phyloP scores from a whole-genome alignment of 169 alveolate genomes.

The Babesia microti region DNA sequence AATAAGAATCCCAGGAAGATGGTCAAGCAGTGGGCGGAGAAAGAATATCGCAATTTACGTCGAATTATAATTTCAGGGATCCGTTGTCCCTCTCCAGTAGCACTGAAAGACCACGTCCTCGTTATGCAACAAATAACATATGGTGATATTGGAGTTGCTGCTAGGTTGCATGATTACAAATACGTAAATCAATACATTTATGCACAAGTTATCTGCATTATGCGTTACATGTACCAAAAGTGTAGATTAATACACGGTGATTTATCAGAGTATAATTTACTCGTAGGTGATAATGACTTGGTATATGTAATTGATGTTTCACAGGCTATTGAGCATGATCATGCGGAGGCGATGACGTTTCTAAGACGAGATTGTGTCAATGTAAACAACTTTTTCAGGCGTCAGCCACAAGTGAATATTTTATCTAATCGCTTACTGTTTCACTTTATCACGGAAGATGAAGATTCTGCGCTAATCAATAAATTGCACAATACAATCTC shows the following conservation, averaged over 20 bases:
- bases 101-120: constrained; percentile 87
- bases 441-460: neutral
- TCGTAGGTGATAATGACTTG: constrained; percentile 61
- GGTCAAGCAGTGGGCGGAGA: constrained; percentile 99
- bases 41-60: constrained; percentile 91
- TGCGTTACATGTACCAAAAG: constrained; percentile 81
- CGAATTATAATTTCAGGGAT: constrained; percentile 80
- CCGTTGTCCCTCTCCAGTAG: constrained; percentile 88
- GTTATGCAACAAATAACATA: constrained; percentile 91
- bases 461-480: neutral
- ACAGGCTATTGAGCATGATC: constrained; percentile 96
- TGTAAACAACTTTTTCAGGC: constrained; percentile 83
- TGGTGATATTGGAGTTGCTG: constrained; percentile 53
- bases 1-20: constrained; percentile 95
- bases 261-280: constrained; percentile 91
- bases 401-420: constrained; percentile 1
- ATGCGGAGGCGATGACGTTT: constrained; percentile 94
- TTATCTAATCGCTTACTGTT: neutral
- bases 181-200: constrained; percentile 56
- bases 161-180: constrained; percentile 49
- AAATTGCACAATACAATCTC: neutral
- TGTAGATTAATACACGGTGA: constrained; percentile 98
- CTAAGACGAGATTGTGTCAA: constrained; percentile 94
- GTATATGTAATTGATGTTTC: constrained; percentile 94
- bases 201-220: constrained; percentile 69